A percentile compares a stretch with the other conserved stretches of the same genome.
Conservation (phyloP, 345 rosid genomes). For the Brassica nigra region DNA sequence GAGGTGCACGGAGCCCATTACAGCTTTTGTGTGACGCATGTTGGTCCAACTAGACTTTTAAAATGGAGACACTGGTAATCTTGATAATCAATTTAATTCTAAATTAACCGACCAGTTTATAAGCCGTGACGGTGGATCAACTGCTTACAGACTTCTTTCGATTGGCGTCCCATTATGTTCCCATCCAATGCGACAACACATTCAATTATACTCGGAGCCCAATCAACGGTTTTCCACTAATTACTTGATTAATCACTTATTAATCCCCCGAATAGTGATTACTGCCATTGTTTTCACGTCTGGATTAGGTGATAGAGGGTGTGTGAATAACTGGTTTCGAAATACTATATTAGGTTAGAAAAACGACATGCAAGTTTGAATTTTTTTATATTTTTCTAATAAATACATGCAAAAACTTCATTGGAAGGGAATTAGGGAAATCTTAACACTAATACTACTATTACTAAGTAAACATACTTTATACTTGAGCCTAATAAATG, state of each 20-base stretch:
- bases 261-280: constrained; percentile 13
- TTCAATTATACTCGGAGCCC: constrained; percentile 22
- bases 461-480: neutral
- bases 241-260: constrained; percentile 19
- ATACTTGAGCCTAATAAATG: neutral
- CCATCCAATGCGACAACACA: constrained; percentile 36
- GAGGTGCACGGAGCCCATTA: constrained; percentile 38
- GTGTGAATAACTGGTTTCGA: neutral
- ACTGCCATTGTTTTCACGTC: constrained; percentile 1
- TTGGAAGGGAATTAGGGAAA: neutral
- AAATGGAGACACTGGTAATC: constrained; percentile 25
- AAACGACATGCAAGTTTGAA: neutral
- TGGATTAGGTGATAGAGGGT: neutral
- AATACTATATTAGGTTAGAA: neutral
- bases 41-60: constrained; percentile 35
- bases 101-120: constrained; percentile 34
- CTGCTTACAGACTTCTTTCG: constrained; percentile 30
- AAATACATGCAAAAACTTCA: neutral
- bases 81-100: constrained; percentile 16
- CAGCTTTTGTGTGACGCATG: constrained; percentile 40
- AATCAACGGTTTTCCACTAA: constrained; percentile 15
- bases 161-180: constrained; percentile 32
- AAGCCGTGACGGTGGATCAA: constrained; percentile 37
- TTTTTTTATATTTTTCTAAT: neutral
- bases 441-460: neutral